phyloP scores from a whole-genome alignment of 1,284 basidiomycete genomes.

The Leccinum solheimii region DNA sequence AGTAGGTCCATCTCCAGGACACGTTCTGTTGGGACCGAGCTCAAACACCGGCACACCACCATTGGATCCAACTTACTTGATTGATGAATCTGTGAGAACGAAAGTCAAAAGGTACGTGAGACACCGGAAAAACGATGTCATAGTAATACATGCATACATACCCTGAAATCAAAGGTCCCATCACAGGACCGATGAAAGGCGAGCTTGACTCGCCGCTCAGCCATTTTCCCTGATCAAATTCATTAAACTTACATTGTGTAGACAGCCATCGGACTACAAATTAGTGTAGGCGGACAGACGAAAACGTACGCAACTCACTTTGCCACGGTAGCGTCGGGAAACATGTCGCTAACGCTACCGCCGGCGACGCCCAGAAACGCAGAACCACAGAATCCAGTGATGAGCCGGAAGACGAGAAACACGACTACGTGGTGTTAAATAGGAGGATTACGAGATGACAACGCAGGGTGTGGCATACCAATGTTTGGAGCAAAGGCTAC shows the following conservation, averaged over 20 bases:
- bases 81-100: constrained; percentile 41
- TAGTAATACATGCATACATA: constrained; percentile 29
- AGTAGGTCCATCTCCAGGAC: constrained; percentile 81
- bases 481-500: constrained; percentile 68
- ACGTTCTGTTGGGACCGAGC: constrained; percentile 41
- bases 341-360: constrained; percentile 77
- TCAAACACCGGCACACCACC: not conserved
- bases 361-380: constrained; percentile 82
- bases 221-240: not conserved
- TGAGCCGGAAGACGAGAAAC: constrained; percentile 48
- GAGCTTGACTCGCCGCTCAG: constrained; percentile 31
- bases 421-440: constrained; percentile 33
- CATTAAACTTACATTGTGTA: constrained; percentile 49
- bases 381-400: constrained; percentile 63
- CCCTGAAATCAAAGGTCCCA: constrained; percentile 66
- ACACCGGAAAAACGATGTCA: not conserved
- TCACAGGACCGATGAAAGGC: constrained; percentile 75
- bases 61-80: constrained; percentile 35
- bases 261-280: constrained; percentile 70
- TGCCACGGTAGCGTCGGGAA: constrained; percentile 60
- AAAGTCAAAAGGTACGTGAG: not conserved
- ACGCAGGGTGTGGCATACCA: constrained; percentile 35
- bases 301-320: constrained; percentile 46
- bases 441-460: not conserved
- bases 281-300: constrained; percentile 3